phyloP scores from a whole-genome alignment of 768 basidiomycete genomes.

The Lactarius pseudohatsudake region DNA sequence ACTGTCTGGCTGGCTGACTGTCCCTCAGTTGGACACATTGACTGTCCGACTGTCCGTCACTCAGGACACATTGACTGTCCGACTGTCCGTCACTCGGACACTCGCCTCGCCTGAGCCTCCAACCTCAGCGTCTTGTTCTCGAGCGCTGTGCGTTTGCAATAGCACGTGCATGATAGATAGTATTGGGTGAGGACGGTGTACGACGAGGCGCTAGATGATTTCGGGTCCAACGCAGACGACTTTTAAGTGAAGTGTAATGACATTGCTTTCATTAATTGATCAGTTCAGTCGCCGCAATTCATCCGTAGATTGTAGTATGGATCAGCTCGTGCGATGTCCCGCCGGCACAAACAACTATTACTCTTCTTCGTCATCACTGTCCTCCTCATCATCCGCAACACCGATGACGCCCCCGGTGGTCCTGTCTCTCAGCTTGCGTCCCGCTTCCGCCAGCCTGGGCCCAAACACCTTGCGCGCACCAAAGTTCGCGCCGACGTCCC shows the following conservation, averaged over 20 bases:
- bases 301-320: constrained; percentile 1
- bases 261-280: constrained; percentile 18
- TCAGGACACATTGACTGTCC: too few species aligned
- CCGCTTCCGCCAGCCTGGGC: constrained; percentile 70
- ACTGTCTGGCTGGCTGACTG: too few species aligned
- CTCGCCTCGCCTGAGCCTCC: too few species aligned
- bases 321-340: background rate
- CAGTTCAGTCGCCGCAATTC: constrained; percentile 10
- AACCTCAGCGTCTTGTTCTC: too few species aligned
- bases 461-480: constrained; percentile 84
- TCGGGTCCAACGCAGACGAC: constrained; percentile 70
- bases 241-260: constrained; percentile 72
- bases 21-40: too few species aligned
- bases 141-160: too few species aligned
- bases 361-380: constrained; percentile 46
- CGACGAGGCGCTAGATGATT: constrained; percentile 90
- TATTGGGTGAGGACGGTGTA: constrained; percentile 46
- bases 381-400: constrained; percentile 69
- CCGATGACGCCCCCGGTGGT: constrained; percentile 67
- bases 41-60: too few species aligned
- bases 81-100: too few species aligned
- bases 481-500: constrained; percentile 87
- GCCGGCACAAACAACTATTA: constrained; percentile 27
- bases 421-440: constrained; percentile 64
- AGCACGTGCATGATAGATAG: too few species aligned